Evolutionary conservation across 371 early-diverging fungal genomes (phyloP).

Genomic region (Phascolomyces articulosus): DNA sequence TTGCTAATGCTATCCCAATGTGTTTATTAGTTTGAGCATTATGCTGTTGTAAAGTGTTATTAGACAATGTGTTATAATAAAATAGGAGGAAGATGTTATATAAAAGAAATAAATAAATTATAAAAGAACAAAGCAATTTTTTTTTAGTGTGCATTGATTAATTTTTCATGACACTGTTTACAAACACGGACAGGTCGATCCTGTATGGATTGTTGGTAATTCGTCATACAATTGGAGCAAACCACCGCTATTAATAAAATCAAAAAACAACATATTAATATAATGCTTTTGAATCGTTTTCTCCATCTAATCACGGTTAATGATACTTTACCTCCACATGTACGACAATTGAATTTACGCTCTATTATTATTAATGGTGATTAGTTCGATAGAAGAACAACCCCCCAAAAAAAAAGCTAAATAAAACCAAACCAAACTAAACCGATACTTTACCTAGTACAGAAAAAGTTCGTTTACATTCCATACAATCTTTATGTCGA

Average conservation of each 20-base stretch:
- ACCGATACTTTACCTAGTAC: slow-evolving; percentile 52
- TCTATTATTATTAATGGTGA: slow-evolving; percentile 19
- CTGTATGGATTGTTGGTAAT: slow-evolving; percentile 21
- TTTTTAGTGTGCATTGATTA: neutral
- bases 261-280: neutral
- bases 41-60: too few species aligned
- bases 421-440: neutral
- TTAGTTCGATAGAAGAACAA: neutral
- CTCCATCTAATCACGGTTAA: too few species aligned
- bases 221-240: slow-evolving; percentile 36
- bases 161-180: slow-evolving; percentile 20
- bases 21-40: too few species aligned
- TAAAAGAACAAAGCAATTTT: too few species aligned
- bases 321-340: slow-evolving; percentile 49
- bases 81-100: too few species aligned
- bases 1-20: too few species aligned
- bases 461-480: slow-evolving; percentile 57
- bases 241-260: slow-evolving; percentile 25
- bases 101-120: too few species aligned
- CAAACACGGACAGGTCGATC: slow-evolving; percentile 40
- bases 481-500: slow-evolving; percentile 58
- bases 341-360: slow-evolving; percentile 42
- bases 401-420: neutral
- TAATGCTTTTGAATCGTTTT: too few species aligned
- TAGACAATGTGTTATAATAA: too few species aligned